Evolutionary conservation across 2,329 filamentous ascomycete species (phyloP), one percentile per base, ranked within the genome.

Genomic region (Macroventuria anomochaeta): DNA sequence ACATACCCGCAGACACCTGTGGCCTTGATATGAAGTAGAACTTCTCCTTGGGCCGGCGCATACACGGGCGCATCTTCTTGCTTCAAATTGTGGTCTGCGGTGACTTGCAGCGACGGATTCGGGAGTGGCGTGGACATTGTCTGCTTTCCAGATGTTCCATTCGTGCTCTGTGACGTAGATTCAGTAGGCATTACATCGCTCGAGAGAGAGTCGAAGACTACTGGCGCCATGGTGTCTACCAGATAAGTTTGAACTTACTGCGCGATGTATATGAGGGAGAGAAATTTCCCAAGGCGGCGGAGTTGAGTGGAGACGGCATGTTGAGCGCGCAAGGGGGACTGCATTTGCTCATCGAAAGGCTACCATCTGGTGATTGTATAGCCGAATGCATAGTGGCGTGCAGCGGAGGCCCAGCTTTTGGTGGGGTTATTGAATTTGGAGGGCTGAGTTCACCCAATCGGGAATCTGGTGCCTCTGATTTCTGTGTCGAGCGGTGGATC

Each of bases 1-100:
- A 13, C 72, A 63, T 71, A 85, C 79, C 86, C 85, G 72, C 86
- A 88, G 31, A 88, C 84, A 36, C 85, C 85, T 3, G 85, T 87
- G 1, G 81, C 80, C 65, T 85, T 86, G 60, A 88, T 79, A 55
- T 88, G 85, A 8, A 88, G 62, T 1, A 87, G 72, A 1, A 84
- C 85, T 58, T 88, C 82, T 13, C 81, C 82, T 10, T 52, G 71
- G 6, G 76, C 74, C 3, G 85, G 85, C 23, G 77, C 78, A 59
- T 80, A 78, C 2, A 87, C 79, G 6, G 85, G 84, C 1, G 82
- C 83, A 37, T 87, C 80, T 23, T 81, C 77, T 11, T 79, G 68
- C 65, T 86, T 85, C 48, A 88, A 65, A 5, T 77, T 76, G 63
- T 87, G 85, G 63, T 87, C 83, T 38, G 80, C 82, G 0, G 85